Conservation (phyloP, 441 rosid species). For the Populus hybrid region DNA sequence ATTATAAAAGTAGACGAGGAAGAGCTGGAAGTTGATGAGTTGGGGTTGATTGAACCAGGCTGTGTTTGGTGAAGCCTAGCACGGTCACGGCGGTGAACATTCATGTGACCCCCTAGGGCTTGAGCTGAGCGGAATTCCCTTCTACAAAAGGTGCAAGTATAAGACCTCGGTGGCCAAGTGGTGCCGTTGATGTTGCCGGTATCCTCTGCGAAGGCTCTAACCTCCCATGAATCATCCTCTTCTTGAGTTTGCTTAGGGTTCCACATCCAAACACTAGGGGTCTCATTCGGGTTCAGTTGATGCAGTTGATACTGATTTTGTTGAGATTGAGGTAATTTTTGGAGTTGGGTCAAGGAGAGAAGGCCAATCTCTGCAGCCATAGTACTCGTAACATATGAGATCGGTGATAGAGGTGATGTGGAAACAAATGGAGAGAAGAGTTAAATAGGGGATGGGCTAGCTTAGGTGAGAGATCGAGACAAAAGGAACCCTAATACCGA, state of each 20-base stretch:
- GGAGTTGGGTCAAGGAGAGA: slow-evolving; percentile 33
- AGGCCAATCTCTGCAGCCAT: slow-evolving; percentile 52
- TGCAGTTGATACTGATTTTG: slow-evolving; percentile 24
- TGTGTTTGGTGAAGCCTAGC: slow-evolving; percentile 63
- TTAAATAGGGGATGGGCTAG: slow-evolving; percentile 33
- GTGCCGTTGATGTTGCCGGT: slow-evolving; percentile 66
- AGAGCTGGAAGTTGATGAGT: slow-evolving; percentile 26
- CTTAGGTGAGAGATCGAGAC: slow-evolving; percentile 22
- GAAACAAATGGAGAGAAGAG: slow-evolving; percentile 25
- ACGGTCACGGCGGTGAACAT: slow-evolving; percentile 94
- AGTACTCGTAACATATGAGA: slow-evolving; percentile 28
- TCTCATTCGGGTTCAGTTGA: slow-evolving; percentile 16
- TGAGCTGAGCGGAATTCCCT: slow-evolving; percentile 95
- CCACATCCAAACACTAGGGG: slow-evolving; percentile 60
- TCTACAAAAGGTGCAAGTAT: slow-evolving; percentile 84
- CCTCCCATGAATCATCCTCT: slow-evolving; percentile 94
- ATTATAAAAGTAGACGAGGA: slow-evolving; percentile 39
- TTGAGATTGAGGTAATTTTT: slow-evolving; percentile 21
- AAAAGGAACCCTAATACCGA: slow-evolving; percentile 36
- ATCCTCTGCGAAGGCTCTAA: slow-evolving; percentile 82
- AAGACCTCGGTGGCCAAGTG: slow-evolving; percentile 96
- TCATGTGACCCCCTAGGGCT: slow-evolving; percentile 99
- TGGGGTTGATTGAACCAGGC: slow-evolving; percentile 17
- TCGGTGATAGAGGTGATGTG: slow-evolving; percentile 28
- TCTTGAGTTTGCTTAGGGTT: slow-evolving; percentile 47